phyloP scores from a whole-genome alignment of 495 filamentous ascomycete species.

The Corynascus novoguineensis region DNA sequence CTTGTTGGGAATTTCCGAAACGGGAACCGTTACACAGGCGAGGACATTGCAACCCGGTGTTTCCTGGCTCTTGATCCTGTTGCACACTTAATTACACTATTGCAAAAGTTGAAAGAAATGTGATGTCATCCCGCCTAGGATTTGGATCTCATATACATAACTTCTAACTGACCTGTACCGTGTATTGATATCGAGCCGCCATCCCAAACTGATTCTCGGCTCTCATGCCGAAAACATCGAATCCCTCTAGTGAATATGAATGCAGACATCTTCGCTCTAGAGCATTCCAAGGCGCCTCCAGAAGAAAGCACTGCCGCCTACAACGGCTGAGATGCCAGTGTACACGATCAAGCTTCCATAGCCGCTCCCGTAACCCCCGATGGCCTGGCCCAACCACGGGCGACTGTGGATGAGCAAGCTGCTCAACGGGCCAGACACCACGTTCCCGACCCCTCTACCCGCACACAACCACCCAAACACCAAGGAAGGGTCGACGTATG shows the following conservation, averaged over 20 bases:
- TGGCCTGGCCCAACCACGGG: conserved; percentile 1
- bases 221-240: too few relatives aligned
- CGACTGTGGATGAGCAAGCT: not conserved
- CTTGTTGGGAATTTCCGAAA: conserved; percentile 1
- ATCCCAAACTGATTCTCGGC: too few relatives aligned
- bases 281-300: not conserved
- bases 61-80: too few relatives aligned
- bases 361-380: conserved; percentile 1
- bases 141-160: too few relatives aligned
- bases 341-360: conserved; percentile 7
- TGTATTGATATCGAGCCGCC: too few relatives aligned
- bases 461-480: conserved; percentile 5
- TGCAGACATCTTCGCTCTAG: too few relatives aligned
- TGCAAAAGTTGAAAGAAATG: too few relatives aligned
- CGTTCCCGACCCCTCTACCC: not conserved
- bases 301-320: conserved; percentile 1
- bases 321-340: not conserved
- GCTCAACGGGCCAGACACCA: not conserved
- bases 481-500: not conserved
- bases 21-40: not conserved
- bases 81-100: too few relatives aligned
- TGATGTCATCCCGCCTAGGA: too few relatives aligned
- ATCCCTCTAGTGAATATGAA: too few relatives aligned
- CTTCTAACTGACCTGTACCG: too few relatives aligned
- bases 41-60: too few relatives aligned